Evolutionary conservation across 371 early-diverging fungal species (phyloP).

Genomic region (Mucor sp.): DNA sequence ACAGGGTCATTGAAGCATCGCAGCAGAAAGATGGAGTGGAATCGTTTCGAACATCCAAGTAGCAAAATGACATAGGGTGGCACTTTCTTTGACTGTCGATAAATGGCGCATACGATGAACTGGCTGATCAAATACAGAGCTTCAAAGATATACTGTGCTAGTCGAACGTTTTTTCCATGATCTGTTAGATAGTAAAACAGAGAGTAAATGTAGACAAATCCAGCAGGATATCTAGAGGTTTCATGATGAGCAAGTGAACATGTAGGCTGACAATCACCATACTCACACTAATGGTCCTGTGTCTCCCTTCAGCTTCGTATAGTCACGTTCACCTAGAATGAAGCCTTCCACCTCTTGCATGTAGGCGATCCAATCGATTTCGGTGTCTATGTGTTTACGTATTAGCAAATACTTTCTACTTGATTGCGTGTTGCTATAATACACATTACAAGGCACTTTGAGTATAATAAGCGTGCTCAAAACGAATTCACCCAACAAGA

Average conservation of each 20-base stretch:
- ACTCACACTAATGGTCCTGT: constrained; percentile 90
- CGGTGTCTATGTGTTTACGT: constrained; percentile 67
- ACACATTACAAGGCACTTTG: constrained; percentile 48
- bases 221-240: constrained; percentile 83
- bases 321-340: constrained; percentile 81
- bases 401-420: background rate
- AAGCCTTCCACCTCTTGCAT: constrained; percentile 90
- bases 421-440: background rate
- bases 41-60: constrained; percentile 72
- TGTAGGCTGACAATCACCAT: background rate
- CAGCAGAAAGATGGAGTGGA: constrained; percentile 90
- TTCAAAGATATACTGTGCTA: constrained; percentile 84
- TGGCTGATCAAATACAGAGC: constrained; percentile 72
- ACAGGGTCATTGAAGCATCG: constrained; percentile 92
- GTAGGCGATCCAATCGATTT: constrained; percentile 95
- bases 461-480: constrained; percentile 57
- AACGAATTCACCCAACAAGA: constrained; percentile 53
- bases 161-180: constrained; percentile 66
- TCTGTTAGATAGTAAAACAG: constrained; percentile 68
- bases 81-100: constrained; percentile 47
- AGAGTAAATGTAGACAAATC: constrained; percentile 88
- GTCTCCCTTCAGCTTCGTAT: constrained; percentile 78
- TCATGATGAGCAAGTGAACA: background rate
- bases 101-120: constrained; percentile 65
- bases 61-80: constrained; percentile 67